Conservation (phyloP, 2,329 filamentous ascomycete genomes). For the Aspergillus floridensis region DNA sequence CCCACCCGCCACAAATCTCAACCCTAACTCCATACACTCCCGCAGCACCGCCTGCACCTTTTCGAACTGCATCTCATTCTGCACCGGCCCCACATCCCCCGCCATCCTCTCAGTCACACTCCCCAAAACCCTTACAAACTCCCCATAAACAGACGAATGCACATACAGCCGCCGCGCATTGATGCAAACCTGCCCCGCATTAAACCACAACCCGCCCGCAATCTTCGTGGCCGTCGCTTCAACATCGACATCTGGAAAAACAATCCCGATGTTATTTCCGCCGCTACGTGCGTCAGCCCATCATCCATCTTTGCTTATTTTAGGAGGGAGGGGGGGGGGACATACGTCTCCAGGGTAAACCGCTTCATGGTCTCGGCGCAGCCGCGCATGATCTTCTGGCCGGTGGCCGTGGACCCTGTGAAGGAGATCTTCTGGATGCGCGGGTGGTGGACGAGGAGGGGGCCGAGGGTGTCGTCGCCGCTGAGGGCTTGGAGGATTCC, state of each 20-base stretch:
- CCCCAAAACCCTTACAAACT: not conserved
- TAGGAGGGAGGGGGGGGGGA: no score
- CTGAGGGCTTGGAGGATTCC: no score
- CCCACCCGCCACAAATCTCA: not conserved
- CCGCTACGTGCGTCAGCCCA: not conserved
- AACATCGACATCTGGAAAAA: not conserved
- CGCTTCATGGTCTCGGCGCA: not conserved
- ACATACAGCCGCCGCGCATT: not conserved
- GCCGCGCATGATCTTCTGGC: not conserved
- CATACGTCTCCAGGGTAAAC: no score
- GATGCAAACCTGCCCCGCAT: not conserved
- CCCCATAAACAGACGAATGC: not conserved
- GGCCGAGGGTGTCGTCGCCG: no score
- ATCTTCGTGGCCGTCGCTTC: not conserved
- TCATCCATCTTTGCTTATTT: no score
- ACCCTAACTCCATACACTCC: not conserved
- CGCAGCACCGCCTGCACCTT: not conserved
- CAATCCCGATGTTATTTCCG: not conserved
- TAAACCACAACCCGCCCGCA: not conserved
- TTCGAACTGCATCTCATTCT: not conserved
- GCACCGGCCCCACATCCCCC: not conserved
- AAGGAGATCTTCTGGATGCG: not conserved
- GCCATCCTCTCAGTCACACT: not conserved
- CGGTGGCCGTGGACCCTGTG: not conserved
- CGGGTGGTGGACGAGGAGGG: not conserved